Percentiles rank a stretch among this genome's conserved stretches.
phyloP scores from a whole-genome alignment of 2,329 filamentous ascomycete genomes.

The Capronia americana region DNA sequence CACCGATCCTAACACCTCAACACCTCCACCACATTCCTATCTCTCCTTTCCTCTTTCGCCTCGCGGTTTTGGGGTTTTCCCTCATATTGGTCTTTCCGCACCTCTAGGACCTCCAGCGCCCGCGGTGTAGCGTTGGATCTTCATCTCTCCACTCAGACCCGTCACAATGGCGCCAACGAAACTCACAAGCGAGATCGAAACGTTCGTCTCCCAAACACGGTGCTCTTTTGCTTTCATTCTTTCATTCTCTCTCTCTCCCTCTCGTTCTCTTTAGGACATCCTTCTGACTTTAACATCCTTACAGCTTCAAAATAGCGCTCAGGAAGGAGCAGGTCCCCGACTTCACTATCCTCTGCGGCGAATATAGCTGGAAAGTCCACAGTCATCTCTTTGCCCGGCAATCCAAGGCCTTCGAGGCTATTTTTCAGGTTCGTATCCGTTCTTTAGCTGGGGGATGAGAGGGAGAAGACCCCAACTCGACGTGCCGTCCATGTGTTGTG shows the following conservation, averaged over 20 bases:
- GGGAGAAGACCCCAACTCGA: neutral
- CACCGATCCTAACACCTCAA: neutral
- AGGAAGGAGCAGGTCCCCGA: slow-evolving; percentile 17
- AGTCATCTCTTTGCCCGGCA: slow-evolving; percentile 1
- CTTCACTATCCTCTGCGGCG: slow-evolving; percentile 19
- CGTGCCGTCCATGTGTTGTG: neutral
- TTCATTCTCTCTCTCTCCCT: neutral
- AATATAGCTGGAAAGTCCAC: slow-evolving; percentile 26
- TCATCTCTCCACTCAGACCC: neutral
- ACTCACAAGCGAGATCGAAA: neutral
- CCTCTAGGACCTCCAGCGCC: neutral
- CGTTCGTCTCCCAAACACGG: neutral
- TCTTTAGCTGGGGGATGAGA: neutral
- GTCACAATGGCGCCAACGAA: neutral
- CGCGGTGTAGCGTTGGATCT: neutral
- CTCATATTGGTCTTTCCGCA: neutral
- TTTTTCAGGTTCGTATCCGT: neutral
- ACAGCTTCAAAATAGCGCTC: slow-evolving; percentile 19
- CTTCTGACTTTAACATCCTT: neutral
- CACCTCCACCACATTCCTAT: neutral
- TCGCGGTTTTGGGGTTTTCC: neutral
- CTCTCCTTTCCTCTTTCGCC: neutral
- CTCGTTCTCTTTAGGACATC: no score
- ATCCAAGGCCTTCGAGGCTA: slow-evolving; percentile 12
- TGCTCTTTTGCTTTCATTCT: neutral